These are phyloP conservation scores for Zymoseptoria passerinii DNA, from an alignment of 2,329 filamentous ascomycete species.

Conservation along the genomic window DNA sequence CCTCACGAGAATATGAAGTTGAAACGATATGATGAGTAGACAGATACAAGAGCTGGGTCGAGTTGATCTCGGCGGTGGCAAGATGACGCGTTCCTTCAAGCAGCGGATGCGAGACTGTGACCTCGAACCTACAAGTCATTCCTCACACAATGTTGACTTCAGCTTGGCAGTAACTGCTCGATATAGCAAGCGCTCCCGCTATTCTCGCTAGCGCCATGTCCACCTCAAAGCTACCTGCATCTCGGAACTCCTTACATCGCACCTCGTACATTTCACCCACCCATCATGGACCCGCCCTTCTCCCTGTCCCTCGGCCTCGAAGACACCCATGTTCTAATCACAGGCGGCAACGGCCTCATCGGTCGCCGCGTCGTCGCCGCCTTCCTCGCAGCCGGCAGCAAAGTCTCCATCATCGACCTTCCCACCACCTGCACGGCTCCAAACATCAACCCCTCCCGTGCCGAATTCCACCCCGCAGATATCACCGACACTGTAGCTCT, in stretches of 20 bases:
- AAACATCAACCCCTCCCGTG: conserved; percentile 1
- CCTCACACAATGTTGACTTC: background rate
- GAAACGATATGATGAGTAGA: background rate
- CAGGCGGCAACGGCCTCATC: conserved; percentile 36
- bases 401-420: conserved; percentile 30
- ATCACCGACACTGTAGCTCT: conserved; percentile 29
- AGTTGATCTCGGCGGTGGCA: background rate
- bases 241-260: background rate
- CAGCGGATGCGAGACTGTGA: background rate
- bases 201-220: background rate
- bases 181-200: background rate
- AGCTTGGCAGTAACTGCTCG: background rate
- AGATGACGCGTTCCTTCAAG: background rate
- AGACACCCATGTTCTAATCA: conserved; percentile 34
- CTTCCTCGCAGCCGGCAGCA: conserved; percentile 37
- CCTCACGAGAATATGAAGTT: background rate
- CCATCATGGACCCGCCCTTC: conserved; percentile 8
- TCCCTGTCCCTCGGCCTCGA: conserved; percentile 31
- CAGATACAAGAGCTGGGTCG: background rate
- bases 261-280: background rate
- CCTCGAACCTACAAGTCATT: background rate
- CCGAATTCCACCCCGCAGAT: conserved; percentile 16
- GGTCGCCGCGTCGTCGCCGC: conserved; percentile 33
- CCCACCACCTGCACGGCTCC: background rate
- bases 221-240: background rate